Conservation (phyloP, 2,329 filamentous ascomycete species). For the Mollisiaceae sp. region DNA sequence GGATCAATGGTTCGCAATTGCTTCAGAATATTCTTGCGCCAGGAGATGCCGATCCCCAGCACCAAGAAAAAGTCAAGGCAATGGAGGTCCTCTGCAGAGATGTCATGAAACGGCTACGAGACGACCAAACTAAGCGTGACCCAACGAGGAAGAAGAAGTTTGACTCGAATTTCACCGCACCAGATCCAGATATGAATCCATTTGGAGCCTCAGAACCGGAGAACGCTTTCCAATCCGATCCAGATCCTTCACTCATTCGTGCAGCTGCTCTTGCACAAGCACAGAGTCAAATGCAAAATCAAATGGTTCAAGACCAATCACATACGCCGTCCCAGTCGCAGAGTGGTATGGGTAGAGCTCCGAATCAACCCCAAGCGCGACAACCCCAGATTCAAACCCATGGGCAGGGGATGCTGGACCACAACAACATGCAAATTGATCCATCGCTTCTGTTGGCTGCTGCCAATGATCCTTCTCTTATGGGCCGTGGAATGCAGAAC, state of each 20-base stretch:
- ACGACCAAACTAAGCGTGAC: constrained; percentile 65
- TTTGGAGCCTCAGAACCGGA: constrained; percentile 34
- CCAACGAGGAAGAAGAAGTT: constrained; percentile 50
- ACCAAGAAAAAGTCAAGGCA: constrained; percentile 63
- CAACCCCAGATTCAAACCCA: constrained; percentile 33
- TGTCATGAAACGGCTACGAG: constrained; percentile 76
- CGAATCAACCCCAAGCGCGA: constrained; percentile 31
- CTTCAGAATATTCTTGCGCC: constrained; percentile 60
- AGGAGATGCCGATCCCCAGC: constrained; percentile 56
- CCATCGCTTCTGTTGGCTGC: constrained; percentile 64
- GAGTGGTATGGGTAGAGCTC: constrained; percentile 21
- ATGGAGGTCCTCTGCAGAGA: constrained; percentile 75
- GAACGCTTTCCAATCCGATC: constrained; percentile 35
- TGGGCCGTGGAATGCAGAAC: constrained; percentile 43
- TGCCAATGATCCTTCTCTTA: constrained; percentile 42
- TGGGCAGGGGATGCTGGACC: constrained; percentile 42
- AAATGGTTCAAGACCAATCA: constrained; percentile 26
- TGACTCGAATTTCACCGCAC: constrained; percentile 44
- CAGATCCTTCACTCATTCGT: constrained; percentile 37
- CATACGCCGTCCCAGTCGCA: constrained; percentile 26
- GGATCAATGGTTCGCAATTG: constrained; percentile 64
- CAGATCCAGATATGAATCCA: constrained; percentile 32
- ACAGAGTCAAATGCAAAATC: constrained; percentile 38
- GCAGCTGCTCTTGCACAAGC: constrained; percentile 40
- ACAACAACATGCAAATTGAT: constrained; percentile 65